Evolutionary conservation across 768 basidiomycete species (phyloP).

Genomic region (Leccinum sublutescens): DNA sequence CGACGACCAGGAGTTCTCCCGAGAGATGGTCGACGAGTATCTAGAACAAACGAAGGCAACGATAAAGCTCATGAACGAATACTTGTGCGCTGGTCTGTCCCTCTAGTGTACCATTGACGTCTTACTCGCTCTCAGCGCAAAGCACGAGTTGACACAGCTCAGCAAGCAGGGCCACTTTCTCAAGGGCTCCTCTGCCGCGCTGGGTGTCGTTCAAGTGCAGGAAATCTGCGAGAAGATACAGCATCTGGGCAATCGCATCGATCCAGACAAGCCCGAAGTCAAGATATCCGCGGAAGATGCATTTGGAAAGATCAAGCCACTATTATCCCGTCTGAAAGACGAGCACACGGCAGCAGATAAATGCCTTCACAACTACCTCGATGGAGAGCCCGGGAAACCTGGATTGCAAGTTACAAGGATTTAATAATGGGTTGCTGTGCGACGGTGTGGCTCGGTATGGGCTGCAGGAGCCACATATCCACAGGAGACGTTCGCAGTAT

Average conservation of each 20-base stretch:
- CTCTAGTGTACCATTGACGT: constrained; percentile 10
- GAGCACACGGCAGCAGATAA: constrained; percentile 69
- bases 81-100: constrained; percentile 60
- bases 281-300: constrained; percentile 52
- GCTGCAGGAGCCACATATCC: constrained; percentile 7
- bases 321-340: constrained; percentile 57
- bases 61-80: constrained; percentile 73
- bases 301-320: constrained; percentile 51
- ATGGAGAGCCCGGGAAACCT: background rate
- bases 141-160: constrained; percentile 61
- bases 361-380: constrained; percentile 53
- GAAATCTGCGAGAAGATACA: constrained; percentile 89
- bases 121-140: constrained; percentile 39
- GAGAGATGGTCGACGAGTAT: constrained; percentile 75
- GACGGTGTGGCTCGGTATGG: constrained; percentile 6
- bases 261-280: constrained; percentile 52
- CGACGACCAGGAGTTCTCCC: constrained; percentile 72
- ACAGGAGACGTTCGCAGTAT: constrained; percentile 13
- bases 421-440: constrained; percentile 12
- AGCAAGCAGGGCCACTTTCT: constrained; percentile 88
- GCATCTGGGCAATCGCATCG: constrained; percentile 62
- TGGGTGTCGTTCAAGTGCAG: constrained; percentile 82
- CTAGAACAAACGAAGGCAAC: constrained; percentile 77
- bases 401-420: constrained; percentile 1
- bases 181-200: constrained; percentile 94